Evolutionary conservation across 352 stramenopile species (phyloP).

Genomic region (Phytophthora cryptogea): DNA sequence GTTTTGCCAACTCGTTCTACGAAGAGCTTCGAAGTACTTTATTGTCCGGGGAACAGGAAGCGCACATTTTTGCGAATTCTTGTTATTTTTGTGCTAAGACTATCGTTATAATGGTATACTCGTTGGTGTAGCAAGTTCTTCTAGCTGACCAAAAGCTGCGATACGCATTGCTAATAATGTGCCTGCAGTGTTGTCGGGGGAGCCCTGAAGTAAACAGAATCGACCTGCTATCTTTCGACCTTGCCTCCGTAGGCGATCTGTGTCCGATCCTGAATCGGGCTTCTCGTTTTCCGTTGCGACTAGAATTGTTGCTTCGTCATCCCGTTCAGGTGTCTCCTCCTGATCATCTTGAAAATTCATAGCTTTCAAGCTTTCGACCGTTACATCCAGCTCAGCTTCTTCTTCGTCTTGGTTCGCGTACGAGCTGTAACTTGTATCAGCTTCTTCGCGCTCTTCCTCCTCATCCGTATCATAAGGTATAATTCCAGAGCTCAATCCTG

Average conservation of each 20-base stretch:
- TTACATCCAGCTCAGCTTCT: slow-evolving; percentile 1
- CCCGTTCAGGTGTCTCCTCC: slow-evolving; percentile 5
- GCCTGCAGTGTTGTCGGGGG: neutral
- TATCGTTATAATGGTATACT: neutral
- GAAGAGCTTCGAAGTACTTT: too few relatives aligned
- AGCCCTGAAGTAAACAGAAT: slow-evolving; percentile 21
- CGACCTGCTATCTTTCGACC: slow-evolving; percentile 25
- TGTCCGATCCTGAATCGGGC: neutral
- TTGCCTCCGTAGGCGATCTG: slow-evolving; percentile 11
- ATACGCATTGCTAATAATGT: slow-evolving; percentile 3
- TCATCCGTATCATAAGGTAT: slow-evolving; percentile 8
- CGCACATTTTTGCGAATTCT: too few relatives aligned
- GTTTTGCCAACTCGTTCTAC: too few relatives aligned
- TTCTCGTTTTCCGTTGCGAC: neutral
- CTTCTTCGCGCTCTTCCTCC: slow-evolving; percentile 18
- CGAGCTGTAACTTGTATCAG: slow-evolving; percentile 7
- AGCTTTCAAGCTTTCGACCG: neutral
- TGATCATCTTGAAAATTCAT: neutral
- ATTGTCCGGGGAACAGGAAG: too few relatives aligned
- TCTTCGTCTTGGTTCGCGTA: slow-evolving; percentile 23
- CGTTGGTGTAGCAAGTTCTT: neutral
- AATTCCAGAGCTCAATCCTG: neutral
- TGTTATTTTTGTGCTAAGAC: too few relatives aligned
- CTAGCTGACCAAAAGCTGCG: slow-evolving; percentile 8
- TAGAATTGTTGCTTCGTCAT: neutral